phyloP scores from a whole-genome alignment of 768 basidiomycete genomes.

The Boletales sp. region DNA sequence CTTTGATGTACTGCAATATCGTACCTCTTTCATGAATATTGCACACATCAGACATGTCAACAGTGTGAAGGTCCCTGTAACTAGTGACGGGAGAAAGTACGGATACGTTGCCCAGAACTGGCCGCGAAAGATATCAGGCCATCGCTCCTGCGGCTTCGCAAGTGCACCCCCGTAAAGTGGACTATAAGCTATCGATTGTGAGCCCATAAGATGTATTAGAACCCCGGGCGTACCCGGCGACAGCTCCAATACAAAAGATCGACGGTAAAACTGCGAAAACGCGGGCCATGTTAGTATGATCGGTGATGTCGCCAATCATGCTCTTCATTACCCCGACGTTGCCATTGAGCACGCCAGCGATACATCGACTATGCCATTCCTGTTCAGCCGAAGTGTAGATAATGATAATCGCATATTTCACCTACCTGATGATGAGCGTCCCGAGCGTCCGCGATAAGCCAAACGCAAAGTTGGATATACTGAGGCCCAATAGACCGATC shows the following conservation, averaged over 20 bases:
- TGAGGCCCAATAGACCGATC: constrained; percentile 49
- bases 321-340: constrained; percentile 63
- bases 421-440: constrained; percentile 52
- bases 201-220: too few species aligned
- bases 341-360: constrained; percentile 37
- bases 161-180: constrained; percentile 59
- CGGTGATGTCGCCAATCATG: constrained; percentile 61
- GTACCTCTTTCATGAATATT: constrained; percentile 30
- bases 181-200: constrained; percentile 23
- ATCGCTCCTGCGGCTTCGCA: constrained; percentile 51
- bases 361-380: constrained; percentile 26
- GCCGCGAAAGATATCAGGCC: constrained; percentile 44
- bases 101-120: constrained; percentile 33
- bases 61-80: constrained; percentile 15
- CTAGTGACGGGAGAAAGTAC: constrained; percentile 34
- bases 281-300: constrained; percentile 33
- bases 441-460: constrained; percentile 58
- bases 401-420: background rate
- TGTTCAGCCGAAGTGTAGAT: background rate
- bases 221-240: constrained; percentile 2
- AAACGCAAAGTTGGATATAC: constrained; percentile 54
- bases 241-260: background rate
- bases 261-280: constrained; percentile 26
- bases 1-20: background rate
- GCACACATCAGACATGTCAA: constrained; percentile 13